Conservation (phyloP, 371 early-diverging fungal species). For the Mortierella sp. region DNA sequence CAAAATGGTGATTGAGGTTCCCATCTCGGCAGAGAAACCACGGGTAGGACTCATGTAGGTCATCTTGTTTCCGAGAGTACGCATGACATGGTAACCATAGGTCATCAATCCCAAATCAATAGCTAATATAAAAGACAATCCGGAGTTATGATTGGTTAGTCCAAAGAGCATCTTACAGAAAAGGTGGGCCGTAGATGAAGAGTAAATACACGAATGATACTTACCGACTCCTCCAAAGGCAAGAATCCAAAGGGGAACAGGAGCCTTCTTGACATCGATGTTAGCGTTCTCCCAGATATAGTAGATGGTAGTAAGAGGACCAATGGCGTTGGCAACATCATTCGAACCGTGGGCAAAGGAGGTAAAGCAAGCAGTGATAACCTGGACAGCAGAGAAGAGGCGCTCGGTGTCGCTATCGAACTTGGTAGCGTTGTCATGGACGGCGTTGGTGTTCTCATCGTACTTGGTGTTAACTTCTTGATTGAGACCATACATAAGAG, state of each 20-base stretch:
- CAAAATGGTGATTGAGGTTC: slow-evolving; percentile 89
- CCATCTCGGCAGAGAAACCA: slow-evolving; percentile 86
- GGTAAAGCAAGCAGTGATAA: slow-evolving; percentile 86
- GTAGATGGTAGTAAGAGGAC: slow-evolving; percentile 82
- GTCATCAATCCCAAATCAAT: slow-evolving; percentile 86
- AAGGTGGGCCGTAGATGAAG: too few species aligned
- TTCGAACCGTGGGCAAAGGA: slow-evolving; percentile 94
- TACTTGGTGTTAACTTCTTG: slow-evolving; percentile 69
- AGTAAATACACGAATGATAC: too few species aligned
- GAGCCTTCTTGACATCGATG: slow-evolving; percentile 64
- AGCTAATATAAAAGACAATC: slow-evolving; percentile 10
- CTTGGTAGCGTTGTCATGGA: slow-evolving; percentile 74
- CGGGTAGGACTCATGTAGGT: slow-evolving; percentile 87
- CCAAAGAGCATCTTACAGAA: too few species aligned
- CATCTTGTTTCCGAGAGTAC: slow-evolving; percentile 86
- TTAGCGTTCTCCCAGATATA: slow-evolving; percentile 73
- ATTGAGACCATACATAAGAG: slow-evolving; percentile 61
- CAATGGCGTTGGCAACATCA: slow-evolving; percentile 92
- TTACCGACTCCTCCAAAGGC: slow-evolving; percentile 78
- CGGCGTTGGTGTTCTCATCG: slow-evolving; percentile 59
- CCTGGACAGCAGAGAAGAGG: slow-evolving; percentile 88
- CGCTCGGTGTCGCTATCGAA: slow-evolving; percentile 87
- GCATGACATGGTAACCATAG: slow-evolving; percentile 81
- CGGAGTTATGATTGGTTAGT: too few species aligned
- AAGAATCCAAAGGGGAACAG: slow-evolving; percentile 83